phyloP scores from a whole-genome alignment of 2,329 filamentous ascomycete species.

The Torrubiellomyces zombiae region DNA sequence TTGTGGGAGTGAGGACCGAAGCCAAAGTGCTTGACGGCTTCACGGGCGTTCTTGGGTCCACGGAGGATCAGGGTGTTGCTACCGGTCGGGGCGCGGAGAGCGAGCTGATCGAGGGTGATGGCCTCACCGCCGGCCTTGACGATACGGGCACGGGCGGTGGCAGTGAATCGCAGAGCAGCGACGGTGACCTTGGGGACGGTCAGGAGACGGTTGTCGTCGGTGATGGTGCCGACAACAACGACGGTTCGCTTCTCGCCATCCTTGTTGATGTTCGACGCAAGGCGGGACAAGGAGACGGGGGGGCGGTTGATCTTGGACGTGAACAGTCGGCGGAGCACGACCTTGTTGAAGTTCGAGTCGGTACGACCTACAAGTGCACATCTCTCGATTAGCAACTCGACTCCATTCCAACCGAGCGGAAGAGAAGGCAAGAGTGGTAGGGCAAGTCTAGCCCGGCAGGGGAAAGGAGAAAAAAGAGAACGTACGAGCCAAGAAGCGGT shows the following conservation, averaged over 20 bases:
- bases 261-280: conserved; percentile 53
- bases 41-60: conserved; percentile 94
- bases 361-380: conserved; percentile 54
- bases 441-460: no score
- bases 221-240: conserved; percentile 87
- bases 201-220: conserved; percentile 91
- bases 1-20: conserved; percentile 97
- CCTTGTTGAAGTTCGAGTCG: conserved; percentile 97
- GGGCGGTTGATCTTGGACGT: conserved; percentile 98
- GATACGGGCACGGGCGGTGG: conserved; percentile 88
- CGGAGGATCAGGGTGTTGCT: conserved; percentile 94
- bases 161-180: conserved; percentile 91
- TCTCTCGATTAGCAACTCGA: conserved; percentile 3
- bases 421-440: neutral
- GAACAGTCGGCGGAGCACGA: conserved; percentile 90
- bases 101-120: conserved; percentile 93
- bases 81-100: conserved; percentile 85
- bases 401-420: neutral
- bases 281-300: conserved; percentile 85
- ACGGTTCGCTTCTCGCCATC: conserved; percentile 66
- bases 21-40: conserved; percentile 98
- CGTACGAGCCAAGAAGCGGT: conserved; percentile 92
- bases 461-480: conserved; percentile 12
- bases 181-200: conserved; percentile 83
- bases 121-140: conserved; percentile 84